Percentiles rank a stretch among this genome's conserved stretches.
Conservation (phyloP, 202 grass and related monocot genomes). For the Panicum hallii region DNA sequence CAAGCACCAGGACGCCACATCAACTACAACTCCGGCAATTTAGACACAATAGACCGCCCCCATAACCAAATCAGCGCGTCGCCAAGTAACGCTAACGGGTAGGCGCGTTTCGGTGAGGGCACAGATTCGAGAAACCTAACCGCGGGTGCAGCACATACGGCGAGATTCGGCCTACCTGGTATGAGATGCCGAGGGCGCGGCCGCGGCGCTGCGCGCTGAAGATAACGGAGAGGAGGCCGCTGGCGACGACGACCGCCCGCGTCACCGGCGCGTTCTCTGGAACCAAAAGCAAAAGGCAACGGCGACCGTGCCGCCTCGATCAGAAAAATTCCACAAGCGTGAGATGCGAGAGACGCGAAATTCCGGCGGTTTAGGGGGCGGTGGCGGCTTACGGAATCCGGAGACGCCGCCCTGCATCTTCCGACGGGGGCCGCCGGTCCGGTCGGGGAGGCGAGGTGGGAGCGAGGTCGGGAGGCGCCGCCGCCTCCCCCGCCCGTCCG, state of each 20-base stretch:
- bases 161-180: constrained; percentile 55
- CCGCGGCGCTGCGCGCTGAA: constrained; percentile 60
- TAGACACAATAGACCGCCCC: not conserved
- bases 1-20: not conserved
- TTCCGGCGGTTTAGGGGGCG: constrained; percentile 1
- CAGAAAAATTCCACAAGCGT: constrained; percentile 28
- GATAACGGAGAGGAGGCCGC: constrained; percentile 73
- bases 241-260: constrained; percentile 66
- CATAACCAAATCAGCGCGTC: constrained; percentile 11
- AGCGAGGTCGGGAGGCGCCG: constrained; percentile 18
- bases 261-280: constrained; percentile 95
- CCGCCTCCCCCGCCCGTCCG: constrained; percentile 16
- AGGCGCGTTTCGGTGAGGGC: not conserved
- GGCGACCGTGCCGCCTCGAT: constrained; percentile 20
- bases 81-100: not conserved
- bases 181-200: constrained; percentile 60
- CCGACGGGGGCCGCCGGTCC: constrained; percentile 16
- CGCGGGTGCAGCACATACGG: not conserved
- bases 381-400: constrained; percentile 83
- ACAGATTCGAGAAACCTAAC: constrained; percentile 14
- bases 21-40: not conserved
- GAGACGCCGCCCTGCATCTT: constrained; percentile 80
- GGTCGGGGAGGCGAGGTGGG: constrained; percentile 22
- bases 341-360: not conserved
- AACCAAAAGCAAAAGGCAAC: constrained; percentile 23